Evolutionary conservation across 2,329 filamentous ascomycete genomes (phyloP).

Genomic region (Diplodia sapinea): DNA sequence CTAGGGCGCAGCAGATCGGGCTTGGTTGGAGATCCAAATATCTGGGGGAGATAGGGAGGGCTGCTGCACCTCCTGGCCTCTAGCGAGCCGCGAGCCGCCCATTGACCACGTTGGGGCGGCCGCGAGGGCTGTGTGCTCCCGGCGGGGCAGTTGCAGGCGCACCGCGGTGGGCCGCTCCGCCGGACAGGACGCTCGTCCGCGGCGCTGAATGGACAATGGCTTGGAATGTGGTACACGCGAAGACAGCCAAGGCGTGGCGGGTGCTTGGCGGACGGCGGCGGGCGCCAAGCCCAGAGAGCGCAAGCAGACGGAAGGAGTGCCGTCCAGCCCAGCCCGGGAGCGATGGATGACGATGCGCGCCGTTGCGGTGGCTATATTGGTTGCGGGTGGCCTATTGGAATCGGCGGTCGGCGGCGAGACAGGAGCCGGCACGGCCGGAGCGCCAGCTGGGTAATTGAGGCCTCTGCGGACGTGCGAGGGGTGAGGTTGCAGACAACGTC

Average conservation of each 20-base stretch:
- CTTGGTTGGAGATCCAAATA: slow-evolving; percentile 28
- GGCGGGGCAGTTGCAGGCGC: neutral
- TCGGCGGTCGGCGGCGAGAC: neutral
- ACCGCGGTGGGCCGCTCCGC: neutral
- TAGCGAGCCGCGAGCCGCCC: neutral
- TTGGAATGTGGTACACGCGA: neutral
- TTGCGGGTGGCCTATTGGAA: slow-evolving; percentile 2
- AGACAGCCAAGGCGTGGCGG: slow-evolving; percentile 17
- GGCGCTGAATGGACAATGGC: neutral
- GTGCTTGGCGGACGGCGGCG: slow-evolving; percentile 7
- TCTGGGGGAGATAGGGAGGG: slow-evolving; percentile 20
- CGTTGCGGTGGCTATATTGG: slow-evolving; percentile 16
- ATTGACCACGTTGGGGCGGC: neutral
- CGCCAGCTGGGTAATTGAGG: neutral
- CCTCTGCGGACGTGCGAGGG: neutral
- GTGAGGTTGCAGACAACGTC: neutral
- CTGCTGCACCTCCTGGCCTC: slow-evolving; percentile 16
- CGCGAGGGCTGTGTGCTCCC: neutral
- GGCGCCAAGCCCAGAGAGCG: slow-evolving; percentile 8
- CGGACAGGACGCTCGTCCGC: neutral
- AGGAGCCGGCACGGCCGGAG: neutral
- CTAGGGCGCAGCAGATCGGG: slow-evolving; percentile 22
- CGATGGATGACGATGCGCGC: slow-evolving; percentile 1
- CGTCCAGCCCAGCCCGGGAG: neutral
- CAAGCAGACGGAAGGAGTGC: slow-evolving; percentile 4